Evolutionary conservation across 2,329 filamentous ascomycete species (phyloP), one percentile per base, ranked within the genome.

Genomic region (Stachybotrys chlorohalonatus): DNA sequence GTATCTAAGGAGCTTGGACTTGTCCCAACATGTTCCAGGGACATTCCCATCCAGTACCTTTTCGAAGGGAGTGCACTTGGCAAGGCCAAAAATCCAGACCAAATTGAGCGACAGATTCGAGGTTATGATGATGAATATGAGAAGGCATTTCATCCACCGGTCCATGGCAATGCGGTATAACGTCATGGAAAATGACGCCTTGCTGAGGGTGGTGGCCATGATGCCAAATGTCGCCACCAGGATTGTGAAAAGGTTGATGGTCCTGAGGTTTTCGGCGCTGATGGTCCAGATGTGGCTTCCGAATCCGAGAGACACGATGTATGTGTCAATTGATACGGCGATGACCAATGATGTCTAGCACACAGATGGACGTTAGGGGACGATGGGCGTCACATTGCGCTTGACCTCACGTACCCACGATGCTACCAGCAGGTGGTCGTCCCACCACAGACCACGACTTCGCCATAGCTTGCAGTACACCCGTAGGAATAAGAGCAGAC

Each of bases 181-280:
- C 0, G 70, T 71, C n/a, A 72, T 59, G 9, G 68, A 69, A 54
- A 73, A 70, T 0, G 71, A 72, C 0, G 70, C 68, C 55, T 73
- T 73, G 56, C 68, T 71, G 53, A 62, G 63, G 1, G 68, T 62
- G 5, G 70, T 70, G 1, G 70, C 64, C 15, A 67, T 57, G n/a
- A 71, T 65, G 8, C 67, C 68, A 48, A 68, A 67, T 5, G 60
- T 54, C 3, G 63, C 66, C 5, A 61, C 60, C 5, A 68, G 53
- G 31, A 67, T 66, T 31, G 63, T 64, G 17, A 61, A 55, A 32
- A 64, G 54, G n/a, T 64, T 66, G 55, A 67, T 65, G 1, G 16
- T 62, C 17, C 46, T 59, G 8, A 65, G 52, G 16, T 66, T 57
- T 1, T 64, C 64, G 2, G 57, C 47, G 32, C 58, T 59, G 5